A percentile compares a stretch with the other conserved stretches of the same genome.
Evolutionary conservation across 2,329 filamentous ascomycete genomes (phyloP).

Genomic region (Fusarium circinatum): DNA sequence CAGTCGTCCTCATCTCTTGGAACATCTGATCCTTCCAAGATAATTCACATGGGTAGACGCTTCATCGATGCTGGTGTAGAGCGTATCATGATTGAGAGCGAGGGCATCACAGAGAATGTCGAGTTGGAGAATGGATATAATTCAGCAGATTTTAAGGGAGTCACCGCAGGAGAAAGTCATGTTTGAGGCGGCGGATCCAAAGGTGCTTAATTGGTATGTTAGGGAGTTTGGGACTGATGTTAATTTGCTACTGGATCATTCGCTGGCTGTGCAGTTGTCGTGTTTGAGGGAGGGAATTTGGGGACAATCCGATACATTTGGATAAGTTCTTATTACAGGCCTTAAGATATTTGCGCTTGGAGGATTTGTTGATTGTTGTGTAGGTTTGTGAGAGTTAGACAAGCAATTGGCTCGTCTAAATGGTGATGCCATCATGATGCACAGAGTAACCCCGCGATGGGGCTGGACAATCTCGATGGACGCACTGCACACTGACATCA

Average conservation of each 20-base stretch:
- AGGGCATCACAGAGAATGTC: constrained; percentile 68
- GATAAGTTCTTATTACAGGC: constrained; percentile 31
- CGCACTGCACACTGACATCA: constrained; percentile 26
- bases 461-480: constrained; percentile 7
- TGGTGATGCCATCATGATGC: constrained; percentile 30
- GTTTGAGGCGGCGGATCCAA: constrained; percentile 67
- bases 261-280: constrained; percentile 65
- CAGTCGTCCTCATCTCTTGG: constrained; percentile 46
- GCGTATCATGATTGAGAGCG: constrained; percentile 68
- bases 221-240: constrained; percentile 66
- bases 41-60: constrained; percentile 56
- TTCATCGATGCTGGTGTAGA: constrained; percentile 65
- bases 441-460: neutral
- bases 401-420: neutral
- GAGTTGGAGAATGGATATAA: constrained; percentile 65
- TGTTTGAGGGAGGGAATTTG: constrained; percentile 63
- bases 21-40: neutral
- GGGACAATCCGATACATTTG: constrained; percentile 66
- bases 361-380: neutral
- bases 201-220: constrained; percentile 67
- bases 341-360: neutral
- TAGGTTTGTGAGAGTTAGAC: neutral
- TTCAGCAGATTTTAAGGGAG: constrained; percentile 62
- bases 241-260: constrained; percentile 67
- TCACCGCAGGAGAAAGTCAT: constrained; percentile 63